Percentiles rank a stretch among this genome's conserved stretches.
Conservation (phyloP, 805 yeast genomes). For the Candida xyloterini region DNA sequence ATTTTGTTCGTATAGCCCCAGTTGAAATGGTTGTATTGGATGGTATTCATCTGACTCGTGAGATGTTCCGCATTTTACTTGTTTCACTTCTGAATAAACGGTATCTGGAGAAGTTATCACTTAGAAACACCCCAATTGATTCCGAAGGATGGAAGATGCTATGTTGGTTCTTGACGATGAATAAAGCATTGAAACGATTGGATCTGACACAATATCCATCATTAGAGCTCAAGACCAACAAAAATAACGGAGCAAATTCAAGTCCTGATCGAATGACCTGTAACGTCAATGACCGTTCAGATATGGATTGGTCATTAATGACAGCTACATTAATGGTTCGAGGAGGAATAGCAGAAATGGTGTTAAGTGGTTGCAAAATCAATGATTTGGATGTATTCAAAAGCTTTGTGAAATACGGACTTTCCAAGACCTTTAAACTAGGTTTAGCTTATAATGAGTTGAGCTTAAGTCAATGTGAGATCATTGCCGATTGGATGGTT, state of each 20-base stretch:
- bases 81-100: slow-evolving; percentile 65
- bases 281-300: slow-evolving; percentile 56
- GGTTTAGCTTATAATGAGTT: slow-evolving; percentile 79
- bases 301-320: slow-evolving; percentile 80
- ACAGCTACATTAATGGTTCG: slow-evolving; percentile 65
- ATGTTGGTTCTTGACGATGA: slow-evolving; percentile 70
- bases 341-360: slow-evolving; percentile 75
- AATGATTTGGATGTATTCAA: slow-evolving; percentile 54
- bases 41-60: slow-evolving; percentile 69
- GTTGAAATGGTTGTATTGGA: slow-evolving; percentile 72
- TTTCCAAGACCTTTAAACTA: slow-evolving; percentile 54
- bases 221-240: slow-evolving; percentile 42
- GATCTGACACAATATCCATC: slow-evolving; percentile 72
- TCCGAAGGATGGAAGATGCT: slow-evolving; percentile 72
- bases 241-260: slow-evolving; percentile 28
- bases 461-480: slow-evolving; percentile 52
- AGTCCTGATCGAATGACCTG: slow-evolving; percentile 41
- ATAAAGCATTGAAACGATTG: slow-evolving; percentile 52
- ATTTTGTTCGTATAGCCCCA: slow-evolving; percentile 83
- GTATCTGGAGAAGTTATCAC: slow-evolving; percentile 66
- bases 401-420: slow-evolving; percentile 53
- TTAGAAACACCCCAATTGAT: slow-evolving; percentile 75
- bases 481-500: slow-evolving; percentile 58
- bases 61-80: slow-evolving; percentile 73
- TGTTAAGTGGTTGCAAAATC: slow-evolving; percentile 74